Evolutionary conservation across 1,284 basidiomycete genomes (phyloP).

Genomic region (Leccinum insolens): DNA sequence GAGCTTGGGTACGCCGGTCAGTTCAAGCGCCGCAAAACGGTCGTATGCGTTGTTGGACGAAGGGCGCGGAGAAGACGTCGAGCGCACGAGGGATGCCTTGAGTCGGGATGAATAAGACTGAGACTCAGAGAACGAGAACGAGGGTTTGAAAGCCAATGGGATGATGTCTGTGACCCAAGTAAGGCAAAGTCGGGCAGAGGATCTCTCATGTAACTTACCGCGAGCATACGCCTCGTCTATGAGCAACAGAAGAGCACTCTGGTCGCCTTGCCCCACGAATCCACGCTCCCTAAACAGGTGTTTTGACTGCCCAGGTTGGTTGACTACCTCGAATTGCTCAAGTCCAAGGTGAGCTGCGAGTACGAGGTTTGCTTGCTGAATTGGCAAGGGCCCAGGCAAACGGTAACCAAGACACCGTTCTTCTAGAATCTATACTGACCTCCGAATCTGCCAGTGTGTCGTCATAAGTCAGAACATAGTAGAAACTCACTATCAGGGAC

Average conservation of each 20-base stretch:
- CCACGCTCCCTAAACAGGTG: conserved; percentile 42
- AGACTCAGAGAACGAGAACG: conserved; percentile 41
- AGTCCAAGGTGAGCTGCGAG: conserved; percentile 72
- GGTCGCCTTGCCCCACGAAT: conserved; percentile 60
- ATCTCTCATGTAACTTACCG: conserved; percentile 43
- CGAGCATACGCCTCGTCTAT: conserved; percentile 56
- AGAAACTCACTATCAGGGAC: too few species aligned
- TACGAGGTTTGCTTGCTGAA: conserved; percentile 55
- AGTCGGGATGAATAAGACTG: conserved; percentile 26
- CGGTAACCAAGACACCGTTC: too few species aligned
- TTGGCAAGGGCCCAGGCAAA: too few species aligned
- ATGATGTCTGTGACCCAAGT: conserved; percentile 45
- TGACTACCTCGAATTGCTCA: conserved; percentile 61
- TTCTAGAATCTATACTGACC: too few species aligned
- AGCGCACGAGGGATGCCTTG: conserved; percentile 39
- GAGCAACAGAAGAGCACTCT: conserved; percentile 56
- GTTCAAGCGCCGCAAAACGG: conserved; percentile 63
- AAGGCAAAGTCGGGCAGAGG: not conserved
- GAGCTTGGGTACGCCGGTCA: conserved; percentile 52
- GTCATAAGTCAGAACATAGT: too few species aligned
- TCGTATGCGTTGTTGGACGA: conserved; percentile 38
- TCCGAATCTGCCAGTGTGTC: too few species aligned
- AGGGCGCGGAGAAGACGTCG: conserved; percentile 44
- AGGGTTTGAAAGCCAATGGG: conserved; percentile 46
- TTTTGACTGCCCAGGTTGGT: conserved; percentile 34